phyloP scores from a whole-genome alignment of 768 basidiomycete genomes.

The Rickenella mellea region DNA sequence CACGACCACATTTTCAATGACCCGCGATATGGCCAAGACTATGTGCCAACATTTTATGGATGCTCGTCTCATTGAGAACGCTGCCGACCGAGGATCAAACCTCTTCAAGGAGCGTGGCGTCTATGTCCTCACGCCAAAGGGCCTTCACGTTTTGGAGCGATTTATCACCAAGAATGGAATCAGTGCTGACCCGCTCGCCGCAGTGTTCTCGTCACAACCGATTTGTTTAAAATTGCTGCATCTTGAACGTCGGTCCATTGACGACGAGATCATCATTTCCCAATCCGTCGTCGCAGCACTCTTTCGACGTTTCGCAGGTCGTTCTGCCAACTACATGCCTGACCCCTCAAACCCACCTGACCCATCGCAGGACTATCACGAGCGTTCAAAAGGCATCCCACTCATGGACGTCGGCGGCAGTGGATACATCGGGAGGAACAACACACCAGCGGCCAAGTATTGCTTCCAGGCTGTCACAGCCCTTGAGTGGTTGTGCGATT shows the following conservation, averaged over 20 bases:
- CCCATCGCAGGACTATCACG: slow-evolving; percentile 64
- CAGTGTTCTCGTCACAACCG: slow-evolving; percentile 83
- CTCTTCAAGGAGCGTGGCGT: slow-evolving; percentile 98
- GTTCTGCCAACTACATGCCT: slow-evolving; percentile 69
- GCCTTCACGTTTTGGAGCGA: slow-evolving; percentile 96
- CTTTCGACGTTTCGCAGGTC: slow-evolving; percentile 91
- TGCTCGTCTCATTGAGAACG: slow-evolving; percentile 94
- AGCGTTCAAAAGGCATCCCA: slow-evolving; percentile 65
- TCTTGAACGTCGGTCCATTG: slow-evolving; percentile 82
- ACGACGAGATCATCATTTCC: slow-evolving; percentile 97
- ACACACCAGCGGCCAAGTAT: slow-evolving; percentile 42
- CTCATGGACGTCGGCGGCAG: slow-evolving; percentile 66
- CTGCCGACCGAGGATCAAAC: slow-evolving; percentile 77
- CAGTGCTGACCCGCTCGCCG: slow-evolving; percentile 84
- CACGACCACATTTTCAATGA: slow-evolving; percentile 99
- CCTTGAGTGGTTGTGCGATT: slow-evolving; percentile 96
- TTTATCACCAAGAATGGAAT: slow-evolving; percentile 99
- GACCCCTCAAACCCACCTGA: slow-evolving; percentile 41
- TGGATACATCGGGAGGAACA: slow-evolving; percentile 38
- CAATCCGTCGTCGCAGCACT: slow-evolving; percentile 90
- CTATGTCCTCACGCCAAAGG: slow-evolving; percentile 93
- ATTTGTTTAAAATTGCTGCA: slow-evolving; percentile 97
- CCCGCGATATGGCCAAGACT: slow-evolving; percentile 98
- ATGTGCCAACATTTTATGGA: slow-evolving; percentile 99
- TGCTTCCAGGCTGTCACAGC: slow-evolving; percentile 84